Evolutionary conservation across 768 basidiomycete genomes (phyloP).

Genomic region (Boletus pseudo-olivaceus): DNA sequence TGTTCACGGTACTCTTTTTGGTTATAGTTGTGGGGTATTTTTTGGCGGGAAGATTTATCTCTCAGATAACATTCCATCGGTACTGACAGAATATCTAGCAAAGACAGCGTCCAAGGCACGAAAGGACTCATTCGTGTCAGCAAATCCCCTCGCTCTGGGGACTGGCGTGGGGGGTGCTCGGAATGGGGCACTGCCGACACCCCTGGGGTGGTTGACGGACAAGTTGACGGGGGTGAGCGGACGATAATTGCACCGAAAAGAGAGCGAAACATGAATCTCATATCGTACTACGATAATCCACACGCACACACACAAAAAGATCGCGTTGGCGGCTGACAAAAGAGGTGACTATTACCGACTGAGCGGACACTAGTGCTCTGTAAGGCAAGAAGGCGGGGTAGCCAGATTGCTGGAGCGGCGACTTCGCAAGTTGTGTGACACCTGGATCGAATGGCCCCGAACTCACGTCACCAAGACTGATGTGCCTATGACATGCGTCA

Average conservation of each 20-base stretch:
- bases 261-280: not conserved
- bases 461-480: constrained; percentile 23
- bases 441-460: not conserved
- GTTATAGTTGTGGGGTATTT: constrained; percentile 2
- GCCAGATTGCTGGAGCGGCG: not conserved
- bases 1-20: not conserved
- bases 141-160: constrained; percentile 79
- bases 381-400: not conserved
- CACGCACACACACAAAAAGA: not conserved
- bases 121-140: constrained; percentile 74
- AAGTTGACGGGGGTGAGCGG: constrained; percentile 66
- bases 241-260: constrained; percentile 24
- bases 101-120: constrained; percentile 67
- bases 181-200: constrained; percentile 61
- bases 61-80: not conserved
- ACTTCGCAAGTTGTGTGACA: not conserved
- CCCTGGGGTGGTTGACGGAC: constrained; percentile 76
- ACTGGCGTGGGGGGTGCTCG: constrained; percentile 56
- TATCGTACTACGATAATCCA: constrained; percentile 2
- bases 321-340: not conserved
- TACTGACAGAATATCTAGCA: constrained; percentile 41
- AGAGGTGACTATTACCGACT: not conserved
- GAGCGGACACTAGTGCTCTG: not conserved
- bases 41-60: not conserved
- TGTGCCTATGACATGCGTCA: constrained; percentile 19